These are phyloP conservation scores for Copromyces sp. DNA, from an alignment of 495 filamentous ascomycete genomes.

Conservation along the genomic window DNA sequence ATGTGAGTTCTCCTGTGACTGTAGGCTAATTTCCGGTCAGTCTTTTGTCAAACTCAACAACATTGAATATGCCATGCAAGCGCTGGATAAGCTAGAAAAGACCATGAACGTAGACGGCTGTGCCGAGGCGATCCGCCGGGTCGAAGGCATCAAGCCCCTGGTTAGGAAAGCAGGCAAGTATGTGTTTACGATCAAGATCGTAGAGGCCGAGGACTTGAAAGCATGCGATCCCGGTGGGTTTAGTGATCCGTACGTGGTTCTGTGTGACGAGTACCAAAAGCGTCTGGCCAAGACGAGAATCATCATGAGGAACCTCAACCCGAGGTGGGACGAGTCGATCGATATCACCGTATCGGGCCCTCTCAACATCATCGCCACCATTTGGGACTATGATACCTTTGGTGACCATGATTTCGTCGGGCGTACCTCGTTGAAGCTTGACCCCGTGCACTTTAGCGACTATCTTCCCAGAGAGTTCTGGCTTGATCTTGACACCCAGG, in stretches of 20 bases:
- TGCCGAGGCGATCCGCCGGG: slow-evolving; percentile 65
- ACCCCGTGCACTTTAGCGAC: slow-evolving; percentile 90
- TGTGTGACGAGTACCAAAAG: slow-evolving; percentile 96
- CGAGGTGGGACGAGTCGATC: slow-evolving; percentile 93
- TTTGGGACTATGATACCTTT: slow-evolving; percentile 97
- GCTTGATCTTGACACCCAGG: slow-evolving; percentile 95
- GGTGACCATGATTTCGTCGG: slow-evolving; percentile 98
- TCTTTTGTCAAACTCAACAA: slow-evolving; percentile 98
- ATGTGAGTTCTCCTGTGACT: neutral
- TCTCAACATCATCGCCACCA: slow-evolving; percentile 88
- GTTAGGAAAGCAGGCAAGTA: slow-evolving; percentile 65
- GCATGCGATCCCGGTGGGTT: slow-evolving; percentile 90
- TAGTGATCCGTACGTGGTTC: slow-evolving; percentile 95
- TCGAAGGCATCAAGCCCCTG: slow-evolving; percentile 38
- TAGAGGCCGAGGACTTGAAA: slow-evolving; percentile 97
- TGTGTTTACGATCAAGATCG: slow-evolving; percentile 97
- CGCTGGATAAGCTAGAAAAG: slow-evolving; percentile 80
- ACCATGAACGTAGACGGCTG: slow-evolving; percentile 91
- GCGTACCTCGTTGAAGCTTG: slow-evolving; percentile 86
- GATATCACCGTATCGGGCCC: slow-evolving; percentile 91
- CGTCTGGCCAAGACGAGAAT: slow-evolving; percentile 92
- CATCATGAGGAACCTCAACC: slow-evolving; percentile 84
- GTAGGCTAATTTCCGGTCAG: slow-evolving; percentile 33
- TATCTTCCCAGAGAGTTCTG: slow-evolving; percentile 93
- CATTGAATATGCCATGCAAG: slow-evolving; percentile 81